phyloP scores from a whole-genome alignment of 2,329 filamentous ascomycete genomes.

The Tolypocladium album region DNA sequence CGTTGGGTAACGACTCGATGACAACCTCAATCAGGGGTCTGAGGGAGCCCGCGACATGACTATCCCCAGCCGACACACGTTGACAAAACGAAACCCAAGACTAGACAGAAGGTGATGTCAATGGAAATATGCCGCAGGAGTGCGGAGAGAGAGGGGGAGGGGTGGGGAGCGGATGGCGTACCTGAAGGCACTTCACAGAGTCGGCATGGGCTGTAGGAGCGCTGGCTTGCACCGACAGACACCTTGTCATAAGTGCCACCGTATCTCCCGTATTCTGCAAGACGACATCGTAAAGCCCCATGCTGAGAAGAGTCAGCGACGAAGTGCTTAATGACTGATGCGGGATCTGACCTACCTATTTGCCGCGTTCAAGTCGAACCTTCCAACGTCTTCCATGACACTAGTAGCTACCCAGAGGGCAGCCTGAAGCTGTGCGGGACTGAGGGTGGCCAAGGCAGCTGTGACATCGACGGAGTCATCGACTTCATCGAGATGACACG shows the following conservation, averaged over 20 bases:
- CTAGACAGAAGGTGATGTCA: conserved; percentile 22
- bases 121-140: neutral
- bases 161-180: conserved; percentile 13
- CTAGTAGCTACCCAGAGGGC: conserved; percentile 50
- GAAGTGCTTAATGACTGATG: neutral
- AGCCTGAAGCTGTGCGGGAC: conserved; percentile 37
- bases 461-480: conserved; percentile 26
- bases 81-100: conserved; percentile 69
- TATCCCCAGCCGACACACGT: conserved; percentile 45
- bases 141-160: too few species aligned
- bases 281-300: conserved; percentile 27
- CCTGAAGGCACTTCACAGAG: conserved; percentile 51
- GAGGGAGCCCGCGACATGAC: conserved; percentile 46
- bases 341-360: conserved; percentile 35
- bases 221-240: conserved; percentile 19
- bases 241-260: conserved; percentile 26
- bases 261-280: conserved; percentile 29
- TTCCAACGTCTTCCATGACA: conserved; percentile 29
- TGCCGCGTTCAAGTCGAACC: conserved; percentile 50
- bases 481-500: conserved; percentile 10
- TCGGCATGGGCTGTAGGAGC: conserved; percentile 35
- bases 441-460: conserved; percentile 36
- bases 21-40: conserved; percentile 48
- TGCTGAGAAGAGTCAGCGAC: conserved; percentile 13
- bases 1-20: conserved; percentile 48